Evolutionary conservation across 2,329 filamentous ascomycete genomes (phyloP), one percentile per base, ranked within the genome.

Genomic region (Colletotrichum camelliae): DNA sequence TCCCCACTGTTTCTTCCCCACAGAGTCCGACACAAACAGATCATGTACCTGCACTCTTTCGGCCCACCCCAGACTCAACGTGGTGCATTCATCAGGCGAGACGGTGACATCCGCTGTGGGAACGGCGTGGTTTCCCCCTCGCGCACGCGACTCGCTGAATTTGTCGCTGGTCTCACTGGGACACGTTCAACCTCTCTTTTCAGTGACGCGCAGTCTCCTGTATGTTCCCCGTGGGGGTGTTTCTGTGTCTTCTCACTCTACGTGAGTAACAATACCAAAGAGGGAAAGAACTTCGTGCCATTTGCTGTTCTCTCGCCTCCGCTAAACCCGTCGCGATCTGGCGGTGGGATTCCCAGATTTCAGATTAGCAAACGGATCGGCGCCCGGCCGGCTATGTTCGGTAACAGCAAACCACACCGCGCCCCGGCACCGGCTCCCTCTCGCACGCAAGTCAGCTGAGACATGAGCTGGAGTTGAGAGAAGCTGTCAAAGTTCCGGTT

Each of bases 1-100:
- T 57, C 70, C 27, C 73, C 73, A 75, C 73, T 73, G 55, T 75
- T 58, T 65, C 18, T 75, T 68, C 70, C 55, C 73, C 73, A 73
- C 73, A 68, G 60, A 58, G 66, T 68, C 60, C 27, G 5, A 33
- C 64, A 37, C 29, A 24, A 68, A 64, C 73, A 68, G 73, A 75
- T 68, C 64, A 73, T 73, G 70, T 60, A 68, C 24, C 29, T 70
- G 37, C 37, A 67, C 52, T 33, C 21, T 64, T 58, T 61, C 58
- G 35, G 62, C 24, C 39, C 52, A 52, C 67, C 27, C 57, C 33
- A 29, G 35, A 69, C 60, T 60, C 29, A 48, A 64, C 58, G 27
- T 52, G 43, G 65, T 70, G 67, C 67, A 62, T 29, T 68, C 57
- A 75, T 75, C 70, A 73, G 70, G 57, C 58, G 58, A 75, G 62